A percentile compares a stretch with the other conserved stretches of the same genome.
Evolutionary conservation across 331 rosid genomes (phyloP).

Genomic region (Malus hybrid): DNA sequence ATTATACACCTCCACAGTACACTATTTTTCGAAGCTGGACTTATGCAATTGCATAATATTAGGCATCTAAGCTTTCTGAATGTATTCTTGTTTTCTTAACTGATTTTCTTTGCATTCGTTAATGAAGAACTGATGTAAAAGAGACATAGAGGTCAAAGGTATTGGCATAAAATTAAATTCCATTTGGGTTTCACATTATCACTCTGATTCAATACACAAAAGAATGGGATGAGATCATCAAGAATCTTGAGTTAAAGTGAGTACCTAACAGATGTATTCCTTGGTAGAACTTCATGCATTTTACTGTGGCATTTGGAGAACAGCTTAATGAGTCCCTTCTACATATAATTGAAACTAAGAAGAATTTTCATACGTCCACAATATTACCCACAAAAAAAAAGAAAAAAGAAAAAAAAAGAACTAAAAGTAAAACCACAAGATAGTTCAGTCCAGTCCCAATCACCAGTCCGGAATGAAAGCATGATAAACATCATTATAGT

Average conservation of each 20-base stretch:
- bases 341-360: constrained; percentile 25
- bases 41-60: too few relatives aligned
- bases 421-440: too few relatives aligned
- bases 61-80: too few relatives aligned
- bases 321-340: constrained; percentile 60
- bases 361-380: neutral
- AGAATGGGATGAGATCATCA: neutral
- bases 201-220: neutral
- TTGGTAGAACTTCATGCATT: constrained; percentile 68
- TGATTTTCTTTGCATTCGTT: too few relatives aligned
- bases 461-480: neutral
- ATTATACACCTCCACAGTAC: too few relatives aligned
- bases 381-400: neutral
- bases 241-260: neutral
- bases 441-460: neutral
- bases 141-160: too few relatives aligned
- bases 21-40: too few relatives aligned
- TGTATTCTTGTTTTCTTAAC: too few relatives aligned
- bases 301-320: constrained; percentile 72
- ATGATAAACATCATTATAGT: too few relatives aligned
- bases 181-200: neutral
- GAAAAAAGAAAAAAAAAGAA: too few relatives aligned
- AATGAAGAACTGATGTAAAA: too few relatives aligned
- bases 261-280: constrained; percentile 48
- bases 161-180: neutral